Evolutionary conservation across 2,329 filamentous ascomycete genomes (phyloP), one percentile per base, ranked within the genome.

Genomic region (Cordyceps tenuipes): DNA sequence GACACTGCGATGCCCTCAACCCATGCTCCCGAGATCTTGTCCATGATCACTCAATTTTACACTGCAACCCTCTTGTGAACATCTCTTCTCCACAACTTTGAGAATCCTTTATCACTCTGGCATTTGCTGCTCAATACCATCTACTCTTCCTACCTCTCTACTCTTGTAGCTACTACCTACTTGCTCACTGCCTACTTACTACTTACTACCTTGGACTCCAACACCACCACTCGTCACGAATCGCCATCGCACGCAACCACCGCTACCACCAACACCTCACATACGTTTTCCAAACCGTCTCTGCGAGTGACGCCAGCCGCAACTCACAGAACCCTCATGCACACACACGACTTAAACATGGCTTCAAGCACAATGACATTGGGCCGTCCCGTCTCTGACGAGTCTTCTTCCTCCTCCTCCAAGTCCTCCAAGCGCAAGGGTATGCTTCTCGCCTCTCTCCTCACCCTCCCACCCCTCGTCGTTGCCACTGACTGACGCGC

Each of bases 401-500:
- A 79, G 65, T 72, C 39, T 19, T 3, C 75, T 17, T 43, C 39
- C 39, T 43, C 39, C 39, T 43, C 69, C 63, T 39, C 60, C 26
- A 78, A 77, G 69, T 63, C 71, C 29, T 70, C 72, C 64, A 80
- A 79, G 71, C 69, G 75, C 62, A 80, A 79, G 70, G 76, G 76
- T 77, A 72, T 68, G 70, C 39, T 19, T 36, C 21, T 26, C 50
- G 19, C 41, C 56, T 43, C 53, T 49, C 34, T 49, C 46, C 43
- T 10, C 34, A 39, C 41, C 13, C 6, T 43, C 29, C 19, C 13
- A 5, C 43, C 41, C 56, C 56, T n/a, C 36, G 19, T 46, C 55
- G 36, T 34, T 39, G 10, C 3, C 21, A 54, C 51, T 23, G 39
- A 36, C 59, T 48, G 44, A 66, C 63, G 63, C n/a, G 15, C 39